Percentiles rank a stretch among this genome's conserved stretches.
phyloP scores from a whole-genome alignment of 495 filamentous ascomycete genomes.

The Xylaria palmicola region DNA sequence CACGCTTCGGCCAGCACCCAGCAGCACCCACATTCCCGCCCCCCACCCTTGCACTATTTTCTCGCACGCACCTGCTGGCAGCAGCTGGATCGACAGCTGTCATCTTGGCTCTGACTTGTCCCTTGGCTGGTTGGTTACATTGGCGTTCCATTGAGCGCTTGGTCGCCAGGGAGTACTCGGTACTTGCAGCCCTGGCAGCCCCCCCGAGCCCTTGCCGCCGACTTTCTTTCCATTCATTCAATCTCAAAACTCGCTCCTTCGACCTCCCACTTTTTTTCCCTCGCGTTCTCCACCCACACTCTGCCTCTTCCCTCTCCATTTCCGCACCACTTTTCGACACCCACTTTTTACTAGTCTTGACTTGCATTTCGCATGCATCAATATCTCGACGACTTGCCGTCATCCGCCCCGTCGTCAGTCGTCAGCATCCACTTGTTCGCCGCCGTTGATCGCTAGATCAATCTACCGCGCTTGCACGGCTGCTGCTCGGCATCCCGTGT shows the following conservation, averaged over 20 bases:
- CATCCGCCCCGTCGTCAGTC: conserved; percentile 28
- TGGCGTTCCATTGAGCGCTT: background rate
- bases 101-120: background rate
- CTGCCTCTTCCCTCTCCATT: conserved; percentile 16
- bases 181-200: background rate
- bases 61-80: background rate
- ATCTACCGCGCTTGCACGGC: conserved; percentile 32
- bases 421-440: conserved; percentile 48
- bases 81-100: background rate
- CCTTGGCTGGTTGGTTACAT: background rate
- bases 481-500: conserved; percentile 30
- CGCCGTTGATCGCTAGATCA: conserved; percentile 40
- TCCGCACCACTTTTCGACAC: conserved; percentile 13
- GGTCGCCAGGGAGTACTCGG: conserved; percentile 1
- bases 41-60: background rate
- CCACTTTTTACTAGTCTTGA: conserved; percentile 31
- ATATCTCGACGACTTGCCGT: conserved; percentile 36
- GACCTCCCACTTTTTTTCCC: conserved; percentile 21
- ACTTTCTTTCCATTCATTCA: background rate
- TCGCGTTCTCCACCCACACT: conserved; percentile 25
- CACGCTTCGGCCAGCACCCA: background rate
- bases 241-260: conserved; percentile 3
- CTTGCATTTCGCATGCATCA: conserved; percentile 38
- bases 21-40: background rate
- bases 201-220: background rate